Conservation (phyloP, 2,329 filamentous ascomycete genomes). For the Penicillium digitatum region DNA sequence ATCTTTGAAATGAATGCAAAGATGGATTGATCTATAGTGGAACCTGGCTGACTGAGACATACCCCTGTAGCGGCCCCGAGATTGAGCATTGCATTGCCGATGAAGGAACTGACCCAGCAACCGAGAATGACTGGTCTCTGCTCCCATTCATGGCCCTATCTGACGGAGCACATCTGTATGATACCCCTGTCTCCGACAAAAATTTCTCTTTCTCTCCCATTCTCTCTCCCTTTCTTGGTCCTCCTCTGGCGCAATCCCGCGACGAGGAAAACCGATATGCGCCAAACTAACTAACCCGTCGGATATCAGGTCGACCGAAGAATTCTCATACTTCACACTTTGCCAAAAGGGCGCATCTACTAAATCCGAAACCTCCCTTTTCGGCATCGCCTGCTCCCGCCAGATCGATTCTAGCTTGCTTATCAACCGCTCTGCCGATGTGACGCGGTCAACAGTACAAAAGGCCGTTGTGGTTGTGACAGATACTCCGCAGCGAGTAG, state of each 20-base stretch:
- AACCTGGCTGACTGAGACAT: neutral
- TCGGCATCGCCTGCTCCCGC: conserved; percentile 91
- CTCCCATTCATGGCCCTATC: conserved; percentile 96
- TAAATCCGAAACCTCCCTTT: conserved; percentile 70
- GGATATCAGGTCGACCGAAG: conserved; percentile 62
- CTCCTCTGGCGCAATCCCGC: neutral
- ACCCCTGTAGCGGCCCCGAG: conserved; percentile 72
- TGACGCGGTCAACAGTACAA: conserved; percentile 95
- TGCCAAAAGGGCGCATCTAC: conserved; percentile 51
- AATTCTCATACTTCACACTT: conserved; percentile 98
- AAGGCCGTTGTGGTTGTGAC: conserved; percentile 96
- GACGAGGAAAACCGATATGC: neutral
- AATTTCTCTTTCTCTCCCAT: neutral
- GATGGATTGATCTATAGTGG: neutral
- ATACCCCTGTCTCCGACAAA: conserved; percentile 1
- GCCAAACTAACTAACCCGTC: conserved; percentile 3
- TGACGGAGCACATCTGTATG: conserved; percentile 89
- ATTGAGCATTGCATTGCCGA: conserved; percentile 87
- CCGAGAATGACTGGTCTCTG: conserved; percentile 82
- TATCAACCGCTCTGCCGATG: conserved; percentile 74
- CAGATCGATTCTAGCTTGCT: conserved; percentile 79
- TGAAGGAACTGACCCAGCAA: conserved; percentile 71
- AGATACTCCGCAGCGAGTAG: conserved; percentile 84
- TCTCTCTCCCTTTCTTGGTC: neutral
- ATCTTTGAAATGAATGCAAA: neutral